Conservation (phyloP, 2,329 filamentous ascomycete species). For the Paracoccidioides lutzii region DNA sequence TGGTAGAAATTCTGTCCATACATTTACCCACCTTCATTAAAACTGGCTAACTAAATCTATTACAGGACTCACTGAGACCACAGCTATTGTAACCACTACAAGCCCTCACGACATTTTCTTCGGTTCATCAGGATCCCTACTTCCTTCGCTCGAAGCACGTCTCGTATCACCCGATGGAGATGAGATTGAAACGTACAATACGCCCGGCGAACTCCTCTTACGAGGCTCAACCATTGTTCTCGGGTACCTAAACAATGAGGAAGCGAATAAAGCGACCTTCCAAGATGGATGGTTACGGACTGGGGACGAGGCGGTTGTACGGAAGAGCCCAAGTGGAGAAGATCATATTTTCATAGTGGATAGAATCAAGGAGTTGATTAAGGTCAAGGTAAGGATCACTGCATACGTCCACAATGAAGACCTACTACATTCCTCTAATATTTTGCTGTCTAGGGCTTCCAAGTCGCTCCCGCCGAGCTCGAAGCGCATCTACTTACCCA, state of each 20-base stretch:
- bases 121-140: constrained; percentile 54
- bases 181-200: constrained; percentile 53
- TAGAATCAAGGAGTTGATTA: constrained; percentile 22
- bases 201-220: constrained; percentile 61
- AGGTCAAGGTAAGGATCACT: constrained; percentile 12
- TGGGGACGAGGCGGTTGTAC: constrained; percentile 14
- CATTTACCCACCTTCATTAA: background rate
- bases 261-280: constrained; percentile 63
- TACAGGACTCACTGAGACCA: constrained; percentile 52
- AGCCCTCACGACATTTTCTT: constrained; percentile 45
- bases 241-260: constrained; percentile 68
- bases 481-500: constrained; percentile 34
- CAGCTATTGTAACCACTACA: constrained; percentile 47
- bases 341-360: constrained; percentile 32
- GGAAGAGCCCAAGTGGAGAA: constrained; percentile 8
- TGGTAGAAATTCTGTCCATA: constrained; percentile 18
- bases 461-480: constrained; percentile 38
- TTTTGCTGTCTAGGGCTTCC: constrained; percentile 25
- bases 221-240: constrained; percentile 59
- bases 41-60: background rate
- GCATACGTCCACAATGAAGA: background rate
- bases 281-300: constrained; percentile 19
- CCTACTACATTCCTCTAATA: background rate
- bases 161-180: constrained; percentile 50
- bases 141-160: constrained; percentile 49